A percentile compares a stretch with the other conserved stretches of the same genome.
phyloP scores from a whole-genome alignment of 225 moss, liverwort and hornwort species.

The Pseudisothecium myosuroides region DNA sequence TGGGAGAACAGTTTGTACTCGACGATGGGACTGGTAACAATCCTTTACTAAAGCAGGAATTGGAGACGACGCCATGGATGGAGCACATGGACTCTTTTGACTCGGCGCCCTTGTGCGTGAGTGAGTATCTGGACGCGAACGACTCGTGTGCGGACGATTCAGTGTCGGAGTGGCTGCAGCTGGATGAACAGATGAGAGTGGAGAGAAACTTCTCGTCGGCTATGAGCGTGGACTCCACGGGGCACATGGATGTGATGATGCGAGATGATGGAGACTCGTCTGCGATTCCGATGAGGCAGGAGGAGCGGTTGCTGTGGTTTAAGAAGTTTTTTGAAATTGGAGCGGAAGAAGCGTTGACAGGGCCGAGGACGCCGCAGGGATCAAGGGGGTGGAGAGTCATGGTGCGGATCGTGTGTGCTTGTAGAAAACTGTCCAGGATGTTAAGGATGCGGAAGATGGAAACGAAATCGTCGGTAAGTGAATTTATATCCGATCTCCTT shows the following conservation, averaged over 20 bases:
- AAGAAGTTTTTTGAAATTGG: conserved; percentile 15
- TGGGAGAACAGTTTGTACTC: background rate
- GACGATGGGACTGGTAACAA: background rate
- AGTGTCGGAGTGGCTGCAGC: background rate
- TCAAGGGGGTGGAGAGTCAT: conserved; percentile 22
- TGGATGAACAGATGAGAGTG: background rate
- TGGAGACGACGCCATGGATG: background rate
- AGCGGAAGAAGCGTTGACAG: conserved; percentile 1
- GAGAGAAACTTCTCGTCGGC: background rate
- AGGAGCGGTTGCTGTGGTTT: conserved; percentile 14
- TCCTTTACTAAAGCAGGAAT: background rate
- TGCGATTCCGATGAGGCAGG: background rate
- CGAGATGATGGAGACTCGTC: background rate
- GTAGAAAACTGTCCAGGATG: conserved; percentile 9
- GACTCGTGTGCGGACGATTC: background rate
- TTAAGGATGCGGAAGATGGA: conserved; percentile 8
- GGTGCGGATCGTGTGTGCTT: conserved; percentile 33
- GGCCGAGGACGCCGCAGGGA: background rate
- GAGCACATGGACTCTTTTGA: conserved; percentile 5
- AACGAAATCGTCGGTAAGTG: background rate
- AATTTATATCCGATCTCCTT: background rate
- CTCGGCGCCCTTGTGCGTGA: conserved; percentile 1
- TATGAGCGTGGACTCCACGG: background rate
- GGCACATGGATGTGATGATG: background rate
- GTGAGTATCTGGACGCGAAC: conserved; percentile 3